Base-by-base conservation (phyloP, 345 rosid genomes). In the Barbarea vulgaris region DNA sequence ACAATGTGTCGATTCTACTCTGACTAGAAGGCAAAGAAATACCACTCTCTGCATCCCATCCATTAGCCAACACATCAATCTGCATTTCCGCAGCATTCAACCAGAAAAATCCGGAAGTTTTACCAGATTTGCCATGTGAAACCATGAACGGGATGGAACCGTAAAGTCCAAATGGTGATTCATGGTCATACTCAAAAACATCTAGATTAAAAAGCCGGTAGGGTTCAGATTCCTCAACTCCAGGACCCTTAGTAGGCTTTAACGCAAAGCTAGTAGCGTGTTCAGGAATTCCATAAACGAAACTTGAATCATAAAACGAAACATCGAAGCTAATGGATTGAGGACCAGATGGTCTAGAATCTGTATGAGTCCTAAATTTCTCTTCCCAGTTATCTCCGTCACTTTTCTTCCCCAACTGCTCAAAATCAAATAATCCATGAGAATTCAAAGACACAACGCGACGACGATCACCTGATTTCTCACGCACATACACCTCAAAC, bases 41-140 rank as follows among this genome's bases (percentile, higher is more conserved):
- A 39, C 87, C 85, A 59, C 86, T 83, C 61, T 88, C 98, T 1
- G 92, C 90, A 83, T 91, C 88, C 99, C 99, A 96, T 11, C 96
- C 98, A 48, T 79, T 84, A 3, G 83, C 96, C 65, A 96, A 69
- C 14, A 96, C 98, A 83, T 96, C 99, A 82, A 96, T 93, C 84
- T 96, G 98, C 99, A 96, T 96, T 78, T 96, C 99, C 0, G 99
- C 99, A 19, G 98, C 96, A 79, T 96, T 96, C 75, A 96, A 68
- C 99, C 99, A 96, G 77, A 96, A 93, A 73, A 96, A 93, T 1
- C 99, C 99, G 0, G 87, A 85, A 61, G 84, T 87, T 72, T 82
- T 87, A 7, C 96, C 89, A 0, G 77, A 80, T 77, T 89, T 89
- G 15, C 98, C 93, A 39, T 91, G 99, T 0, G 95, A 87, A 67